Evolutionary conservation across 305 asterid genomes (phyloP).

Genomic region (Coffea humblotiana): DNA sequence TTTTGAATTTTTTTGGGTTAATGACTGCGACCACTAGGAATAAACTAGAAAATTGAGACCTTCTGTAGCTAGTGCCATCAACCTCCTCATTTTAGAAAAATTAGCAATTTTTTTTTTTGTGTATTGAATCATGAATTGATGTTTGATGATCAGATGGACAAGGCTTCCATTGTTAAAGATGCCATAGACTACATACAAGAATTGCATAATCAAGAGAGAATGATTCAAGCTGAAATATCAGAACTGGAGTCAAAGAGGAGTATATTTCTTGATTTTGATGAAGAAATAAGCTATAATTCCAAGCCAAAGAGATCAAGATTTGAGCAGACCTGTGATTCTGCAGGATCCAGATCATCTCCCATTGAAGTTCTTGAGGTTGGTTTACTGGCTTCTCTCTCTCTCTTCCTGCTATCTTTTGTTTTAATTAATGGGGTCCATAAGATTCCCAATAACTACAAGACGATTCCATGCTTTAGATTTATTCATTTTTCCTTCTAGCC

Average conservation of each 20-base stretch:
- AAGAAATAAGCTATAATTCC: slow-evolving; percentile 37
- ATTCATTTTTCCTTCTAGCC: not conserved
- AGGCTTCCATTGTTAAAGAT: slow-evolving; percentile 83
- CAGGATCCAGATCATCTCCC: slow-evolving; percentile 37
- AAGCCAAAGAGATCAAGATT: slow-evolving; percentile 49
- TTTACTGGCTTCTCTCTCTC: not conserved
- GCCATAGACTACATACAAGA: slow-evolving; percentile 70
- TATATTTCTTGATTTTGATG: slow-evolving; percentile 34
- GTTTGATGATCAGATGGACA: slow-evolving; percentile 57
- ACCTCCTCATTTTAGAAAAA: no score
- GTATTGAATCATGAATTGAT: not conserved
- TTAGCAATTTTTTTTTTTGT: not conserved
- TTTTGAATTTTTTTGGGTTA: not conserved
- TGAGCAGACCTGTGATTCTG: slow-evolving; percentile 35
- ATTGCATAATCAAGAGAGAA: slow-evolving; percentile 58
- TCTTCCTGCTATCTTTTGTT: not conserved
- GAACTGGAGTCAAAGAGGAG: slow-evolving; percentile 50
- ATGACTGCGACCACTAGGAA: slow-evolving; percentile 2
- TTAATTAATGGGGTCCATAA: not conserved
- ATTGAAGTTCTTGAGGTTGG: slow-evolving; percentile 74
- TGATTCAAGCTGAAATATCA: slow-evolving; percentile 49
- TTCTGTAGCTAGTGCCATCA: not conserved
- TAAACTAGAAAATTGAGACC: not conserved
- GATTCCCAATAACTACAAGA: not conserved
- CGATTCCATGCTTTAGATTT: not conserved